Percentiles rank a stretch among this genome's conserved stretches.
Conservation (phyloP, 306 rosid genomes). For the Acacia acuminata region DNA sequence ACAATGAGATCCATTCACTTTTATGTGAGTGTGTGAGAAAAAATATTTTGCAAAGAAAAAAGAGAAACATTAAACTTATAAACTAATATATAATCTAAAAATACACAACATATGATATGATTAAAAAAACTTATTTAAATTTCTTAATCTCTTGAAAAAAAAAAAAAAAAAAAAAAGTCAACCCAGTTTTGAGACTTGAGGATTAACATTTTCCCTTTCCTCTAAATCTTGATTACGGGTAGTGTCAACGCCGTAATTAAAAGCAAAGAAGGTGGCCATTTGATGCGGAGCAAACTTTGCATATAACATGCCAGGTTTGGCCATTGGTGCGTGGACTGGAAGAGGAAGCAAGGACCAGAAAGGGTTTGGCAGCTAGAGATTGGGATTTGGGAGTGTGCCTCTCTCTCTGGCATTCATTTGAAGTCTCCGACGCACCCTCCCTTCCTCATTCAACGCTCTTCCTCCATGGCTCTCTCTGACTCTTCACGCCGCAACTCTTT, state of each 20-base stretch:
- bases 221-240: too few relatives aligned
- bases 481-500: constrained; percentile 44
- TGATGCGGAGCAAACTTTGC: background rate
- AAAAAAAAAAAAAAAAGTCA: too few relatives aligned
- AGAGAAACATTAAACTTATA: too few relatives aligned
- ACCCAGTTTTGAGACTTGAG: too few relatives aligned
- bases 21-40: too few relatives aligned
- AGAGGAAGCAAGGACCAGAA: background rate
- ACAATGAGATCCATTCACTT: too few relatives aligned
- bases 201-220: too few relatives aligned
- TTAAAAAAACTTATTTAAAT: too few relatives aligned
- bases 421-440: background rate
- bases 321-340: background rate
- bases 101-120: too few relatives aligned
- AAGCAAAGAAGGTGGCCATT: background rate
- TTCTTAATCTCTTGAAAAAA: too few relatives aligned
- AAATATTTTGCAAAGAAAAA: too few relatives aligned
- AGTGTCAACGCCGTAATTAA: background rate
- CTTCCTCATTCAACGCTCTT: background rate
- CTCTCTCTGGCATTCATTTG: constrained; percentile 20
- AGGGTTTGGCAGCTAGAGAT: constrained; percentile 38
- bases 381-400: constrained; percentile 23
- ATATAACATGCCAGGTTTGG: constrained; percentile 10
- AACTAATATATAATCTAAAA: too few relatives aligned
- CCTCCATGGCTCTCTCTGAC: constrained; percentile 57